These are phyloP conservation scores for Myxozyma kluyveri DNA, from an alignment of 805 yeast genomes.

Conservation along the genomic window DNA sequence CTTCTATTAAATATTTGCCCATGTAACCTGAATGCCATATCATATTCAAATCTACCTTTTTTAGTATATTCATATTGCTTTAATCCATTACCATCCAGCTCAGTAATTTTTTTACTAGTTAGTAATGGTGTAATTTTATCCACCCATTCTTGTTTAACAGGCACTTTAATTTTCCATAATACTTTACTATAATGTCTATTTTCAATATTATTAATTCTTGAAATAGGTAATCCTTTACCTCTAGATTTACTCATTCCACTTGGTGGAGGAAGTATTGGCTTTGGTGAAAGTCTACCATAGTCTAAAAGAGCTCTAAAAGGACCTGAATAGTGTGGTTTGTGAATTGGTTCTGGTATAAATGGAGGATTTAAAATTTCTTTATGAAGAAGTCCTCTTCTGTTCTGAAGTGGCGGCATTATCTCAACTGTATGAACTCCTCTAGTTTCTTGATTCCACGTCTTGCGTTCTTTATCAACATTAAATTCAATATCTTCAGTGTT, in stretches of 20 bases:
- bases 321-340: conserved; percentile 6
- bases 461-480: too few relatives aligned
- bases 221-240: conserved; percentile 3
- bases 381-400: not conserved
- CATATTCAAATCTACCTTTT: too few relatives aligned
- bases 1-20: too few relatives aligned
- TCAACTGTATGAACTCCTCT: not conserved
- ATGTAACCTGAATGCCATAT: not conserved
- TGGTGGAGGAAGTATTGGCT: conserved; percentile 1
- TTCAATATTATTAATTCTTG: conserved; percentile 7
- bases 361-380: conserved; percentile 1
- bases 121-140: conserved; percentile 1
- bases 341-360: not conserved
- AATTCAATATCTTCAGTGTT: too few relatives aligned
- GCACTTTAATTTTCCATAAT: not conserved
- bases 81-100: too few relatives aligned
- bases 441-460: too few relatives aligned
- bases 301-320: conserved; percentile 10
- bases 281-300: not conserved
- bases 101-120: not conserved
- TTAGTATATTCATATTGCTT: too few relatives aligned
- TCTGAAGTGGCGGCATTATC: not conserved
- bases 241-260: not conserved
- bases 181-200: conserved; percentile 4
- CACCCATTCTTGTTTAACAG: conserved; percentile 8